Base-by-base conservation (phyloP, 495 filamentous ascomycete species). In the Podospora didyma region DNA sequence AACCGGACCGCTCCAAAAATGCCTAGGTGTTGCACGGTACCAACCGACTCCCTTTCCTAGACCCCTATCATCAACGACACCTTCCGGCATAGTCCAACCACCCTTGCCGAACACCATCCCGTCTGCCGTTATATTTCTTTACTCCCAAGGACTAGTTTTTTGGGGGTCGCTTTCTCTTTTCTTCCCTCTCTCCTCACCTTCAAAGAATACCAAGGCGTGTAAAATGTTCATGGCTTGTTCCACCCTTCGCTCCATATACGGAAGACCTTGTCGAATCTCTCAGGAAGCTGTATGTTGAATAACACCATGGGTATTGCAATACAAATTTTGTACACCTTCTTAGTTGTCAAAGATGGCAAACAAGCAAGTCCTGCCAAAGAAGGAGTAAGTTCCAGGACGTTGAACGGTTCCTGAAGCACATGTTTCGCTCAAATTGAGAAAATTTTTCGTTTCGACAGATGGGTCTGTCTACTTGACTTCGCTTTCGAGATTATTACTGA, bases 21-120 rank as follows among this genome's bases (percentile, higher is more conserved):
- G 9, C 26, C 39, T 35, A 62, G 56, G 56, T 57, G 44, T 50
- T 58, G 62, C 26, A 9, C 49, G 55, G 60, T 57, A 61, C 62
- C 62, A 61, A 59, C 59, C 49, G 58, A 64, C 58, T 57, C 46
- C 44, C 61, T 70, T 72, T 72, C 69, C 69, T 68, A 65, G 63
- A 65, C 63, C 58, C 54, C 61, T 62, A 58, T 59, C 53, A 53
- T 62, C 53, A 60, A 66, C 49, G 60, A 53, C 58, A 58, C 46
- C 57, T 57, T 56, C 22, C 24, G 64, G 57, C 67, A 63, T 66
- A 67, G 69, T 61, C 69, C 65, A 72, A 70, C 51, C 21, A 52
- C 35, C 49, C 57, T 42, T 56, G 54, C 42, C 57, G 54, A 55
- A 46, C 49, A 58, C 57, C 57, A 53, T 28, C 49, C 35, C 52